phyloP scores from a whole-genome alignment of 148 eudicot species.

The Rhododendron ovatum region DNA sequence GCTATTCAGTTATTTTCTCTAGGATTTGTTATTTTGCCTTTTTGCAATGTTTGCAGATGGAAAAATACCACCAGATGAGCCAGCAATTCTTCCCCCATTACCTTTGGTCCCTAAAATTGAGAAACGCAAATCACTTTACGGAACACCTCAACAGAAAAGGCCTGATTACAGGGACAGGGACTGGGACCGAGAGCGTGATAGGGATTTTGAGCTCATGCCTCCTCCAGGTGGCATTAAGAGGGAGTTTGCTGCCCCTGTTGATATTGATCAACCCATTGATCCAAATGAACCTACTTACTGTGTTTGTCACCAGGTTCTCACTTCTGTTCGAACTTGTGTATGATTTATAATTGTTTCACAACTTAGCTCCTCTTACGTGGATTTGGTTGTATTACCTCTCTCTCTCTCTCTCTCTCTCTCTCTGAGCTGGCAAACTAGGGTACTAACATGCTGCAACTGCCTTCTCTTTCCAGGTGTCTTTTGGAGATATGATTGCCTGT shows the following conservation, averaged over 20 bases:
- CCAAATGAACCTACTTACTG: slow-evolving; percentile 98
- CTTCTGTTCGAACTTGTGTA: slow-evolving; percentile 5
- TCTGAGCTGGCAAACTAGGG: neutral
- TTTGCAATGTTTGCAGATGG: slow-evolving; percentile 61
- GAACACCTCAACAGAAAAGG: slow-evolving; percentile 69
- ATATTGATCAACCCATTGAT: slow-evolving; percentile 88
- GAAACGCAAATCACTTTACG: slow-evolving; percentile 54
- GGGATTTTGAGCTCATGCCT: slow-evolving; percentile 98
- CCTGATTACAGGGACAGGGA: slow-evolving; percentile 77
- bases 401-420: neutral
- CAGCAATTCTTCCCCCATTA: slow-evolving; percentile 77
- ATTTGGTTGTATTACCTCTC: neutral
- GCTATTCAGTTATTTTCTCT: slow-evolving; percentile 9
- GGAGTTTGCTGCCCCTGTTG: slow-evolving; percentile 71
- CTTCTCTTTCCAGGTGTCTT: slow-evolving; percentile 64
- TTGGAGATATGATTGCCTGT: slow-evolving; percentile 99
- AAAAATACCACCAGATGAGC: slow-evolving; percentile 83
- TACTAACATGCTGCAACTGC: neutral
- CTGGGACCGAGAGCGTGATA: slow-evolving; percentile 86
- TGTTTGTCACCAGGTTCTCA: slow-evolving; percentile 85
- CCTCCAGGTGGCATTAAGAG: slow-evolving; percentile 90
- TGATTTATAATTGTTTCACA: neutral
- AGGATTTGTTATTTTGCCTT: neutral
- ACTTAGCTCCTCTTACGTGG: neutral
- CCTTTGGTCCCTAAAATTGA: slow-evolving; percentile 79